Evolutionary conservation across 2,329 filamentous ascomycete species (phyloP), one percentile per base, ranked within the genome.

Genomic region (Colletotrichum lentis): DNA sequence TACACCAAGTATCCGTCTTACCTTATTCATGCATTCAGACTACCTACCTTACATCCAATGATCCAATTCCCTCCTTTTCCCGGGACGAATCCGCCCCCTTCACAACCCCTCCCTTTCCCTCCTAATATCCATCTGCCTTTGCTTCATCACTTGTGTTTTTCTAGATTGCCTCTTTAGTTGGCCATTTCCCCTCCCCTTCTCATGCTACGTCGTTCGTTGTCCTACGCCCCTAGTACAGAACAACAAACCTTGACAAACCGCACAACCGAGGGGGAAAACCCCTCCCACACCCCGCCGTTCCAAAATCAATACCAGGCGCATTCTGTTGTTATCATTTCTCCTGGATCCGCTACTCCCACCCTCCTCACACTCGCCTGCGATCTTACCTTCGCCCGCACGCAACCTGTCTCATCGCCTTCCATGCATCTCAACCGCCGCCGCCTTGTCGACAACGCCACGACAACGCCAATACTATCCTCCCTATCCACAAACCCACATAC

Each of bases 231-330:
- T 8, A 27, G 31, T 37, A 24, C 49, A 62, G 10, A 52, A 47
- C 44, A 54, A 47, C 56, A 54, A 55, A 66, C 37, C 43, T 55
- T 56, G 63, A 62, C 58, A 66, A 56, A 20, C 63, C 35, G 22
- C 31, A 37, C 31, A 18, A 24, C 41, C 18, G 27, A 41, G 31
- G 31, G 31, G 31, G 31, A 7, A 11, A 35, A 35, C 31, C 20
- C 57, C 18, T 39, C 27, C 41, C 41, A 22, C 43, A 52, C 39
- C 53, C 20, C 37, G 18, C 60, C 46, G 44, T 54, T 63, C 31
- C 46, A n/a, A 57, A 31, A 20, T 24, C 61, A 39, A 53, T 27
- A 64, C 52, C 43, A 18, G 41, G 14, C 46, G 46, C 35, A 37
- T 57, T 58, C 10, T 43, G 8, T 46, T 47, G 58, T 47, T 53